These are phyloP conservation scores for Annulohypoxylon moriforme DNA, from an alignment of 495 filamentous ascomycete genomes.

Conservation along the genomic window DNA sequence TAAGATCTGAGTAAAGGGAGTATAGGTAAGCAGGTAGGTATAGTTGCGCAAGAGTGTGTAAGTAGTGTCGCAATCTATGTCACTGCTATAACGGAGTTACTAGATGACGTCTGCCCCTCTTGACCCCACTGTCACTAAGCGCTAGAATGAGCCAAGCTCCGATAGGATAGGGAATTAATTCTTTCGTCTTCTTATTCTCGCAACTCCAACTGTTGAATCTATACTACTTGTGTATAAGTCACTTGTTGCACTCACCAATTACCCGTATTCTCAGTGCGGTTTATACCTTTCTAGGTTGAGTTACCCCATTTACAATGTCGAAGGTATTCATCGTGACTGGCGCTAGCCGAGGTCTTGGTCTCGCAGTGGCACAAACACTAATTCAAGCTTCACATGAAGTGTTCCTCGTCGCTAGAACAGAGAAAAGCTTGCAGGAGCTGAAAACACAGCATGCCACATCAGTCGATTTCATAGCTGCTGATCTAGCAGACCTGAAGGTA, in stretches of 20 bases:
- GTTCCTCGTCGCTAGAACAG: conserved; percentile 78
- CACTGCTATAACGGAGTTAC: background rate
- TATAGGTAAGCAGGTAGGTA: background rate
- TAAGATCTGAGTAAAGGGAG: background rate
- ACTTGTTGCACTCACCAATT: background rate
- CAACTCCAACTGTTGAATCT: conserved; percentile 2
- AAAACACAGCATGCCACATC: conserved; percentile 71
- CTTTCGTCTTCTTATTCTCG: background rate
- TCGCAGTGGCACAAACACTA: conserved; percentile 78
- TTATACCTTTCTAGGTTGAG: background rate
- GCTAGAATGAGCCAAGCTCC: conserved; percentile 4
- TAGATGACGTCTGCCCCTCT: conserved; percentile 29
- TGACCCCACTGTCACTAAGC: conserved; percentile 24
- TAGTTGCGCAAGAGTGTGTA: background rate
- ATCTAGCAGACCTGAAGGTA: conserved; percentile 73
- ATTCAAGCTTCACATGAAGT: conserved; percentile 76
- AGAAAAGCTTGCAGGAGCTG: conserved; percentile 72
- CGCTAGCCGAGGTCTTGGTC: conserved; percentile 81
- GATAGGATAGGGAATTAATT: conserved; percentile 15
- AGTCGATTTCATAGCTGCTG: conserved; percentile 79
- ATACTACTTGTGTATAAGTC: background rate
- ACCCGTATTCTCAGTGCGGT: background rate
- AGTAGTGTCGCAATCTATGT: background rate
- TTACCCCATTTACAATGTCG: conserved; percentile 41
- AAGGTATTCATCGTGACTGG: conserved; percentile 79